phyloP scores from a whole-genome alignment of 371 early-diverging fungal species.

The Mortierella sp. region DNA sequence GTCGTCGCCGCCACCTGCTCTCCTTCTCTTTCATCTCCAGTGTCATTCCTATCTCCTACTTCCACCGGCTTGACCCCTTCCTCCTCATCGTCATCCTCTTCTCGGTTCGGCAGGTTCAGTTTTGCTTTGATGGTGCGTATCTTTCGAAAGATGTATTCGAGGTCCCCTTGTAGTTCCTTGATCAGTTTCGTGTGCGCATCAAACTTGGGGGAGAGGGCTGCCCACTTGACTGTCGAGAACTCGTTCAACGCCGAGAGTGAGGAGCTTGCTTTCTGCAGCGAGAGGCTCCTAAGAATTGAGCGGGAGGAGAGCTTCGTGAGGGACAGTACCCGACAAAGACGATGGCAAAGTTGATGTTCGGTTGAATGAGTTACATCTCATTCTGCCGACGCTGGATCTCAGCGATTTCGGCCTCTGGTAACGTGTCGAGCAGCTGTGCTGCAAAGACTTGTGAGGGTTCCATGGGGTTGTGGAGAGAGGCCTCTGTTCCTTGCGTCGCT shows the following conservation, averaged over 20 bases:
- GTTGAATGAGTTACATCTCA: slow-evolving; percentile 26
- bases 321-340: not conserved
- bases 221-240: slow-evolving; percentile 50
- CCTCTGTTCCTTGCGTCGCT: too few species aligned
- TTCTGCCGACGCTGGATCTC: slow-evolving; percentile 44
- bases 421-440: slow-evolving; percentile 27
- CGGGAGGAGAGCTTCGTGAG: not conserved
- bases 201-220: slow-evolving; percentile 41
- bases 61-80: slow-evolving; percentile 1
- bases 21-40: not conserved
- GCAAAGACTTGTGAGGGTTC: slow-evolving; percentile 40
- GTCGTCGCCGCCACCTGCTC: not conserved
- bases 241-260: slow-evolving; percentile 46
- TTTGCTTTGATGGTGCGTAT: slow-evolving; percentile 40
- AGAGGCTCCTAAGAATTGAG: slow-evolving; percentile 20
- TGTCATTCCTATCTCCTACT: not conserved
- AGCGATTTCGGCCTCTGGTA: slow-evolving; percentile 37
- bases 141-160: slow-evolving; percentile 49
- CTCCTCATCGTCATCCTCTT: slow-evolving; percentile 16
- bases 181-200: slow-evolving; percentile 46
- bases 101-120: slow-evolving; percentile 34
- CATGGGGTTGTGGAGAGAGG: slow-evolving; percentile 10
- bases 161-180: slow-evolving; percentile 36
- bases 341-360: not conserved
- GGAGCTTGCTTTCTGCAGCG: slow-evolving; percentile 34